phyloP scores from a whole-genome alignment of 805 yeast species.

The Wickerhamiella vanderwaltii region DNA sequence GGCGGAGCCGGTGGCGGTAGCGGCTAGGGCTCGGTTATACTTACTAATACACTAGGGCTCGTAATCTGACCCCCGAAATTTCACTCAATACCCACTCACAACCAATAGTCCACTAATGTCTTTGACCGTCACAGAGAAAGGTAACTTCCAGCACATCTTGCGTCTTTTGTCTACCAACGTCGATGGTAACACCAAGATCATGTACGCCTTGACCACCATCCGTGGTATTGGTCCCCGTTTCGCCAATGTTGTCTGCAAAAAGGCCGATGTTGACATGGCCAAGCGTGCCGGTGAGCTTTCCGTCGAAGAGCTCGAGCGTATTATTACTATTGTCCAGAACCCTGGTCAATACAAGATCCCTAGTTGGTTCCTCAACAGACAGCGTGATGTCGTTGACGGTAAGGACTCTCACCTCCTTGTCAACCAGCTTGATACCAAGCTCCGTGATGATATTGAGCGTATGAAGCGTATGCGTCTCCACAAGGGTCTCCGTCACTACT shows the following conservation, averaged over 20 bases:
- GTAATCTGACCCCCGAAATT: background rate
- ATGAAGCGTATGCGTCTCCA: slow-evolving; percentile 99
- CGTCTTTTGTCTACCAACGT: slow-evolving; percentile 99
- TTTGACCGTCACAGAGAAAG: slow-evolving; percentile 97
- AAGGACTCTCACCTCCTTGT: slow-evolving; percentile 98
- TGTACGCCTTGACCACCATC: slow-evolving; percentile 99
- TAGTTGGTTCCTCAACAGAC: slow-evolving; percentile 99
- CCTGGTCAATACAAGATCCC: slow-evolving; percentile 99
- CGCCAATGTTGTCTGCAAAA: slow-evolving; percentile 99
- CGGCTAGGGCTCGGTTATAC: too few species aligned
- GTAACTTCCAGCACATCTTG: slow-evolving; percentile 99
- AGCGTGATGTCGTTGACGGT: slow-evolving; percentile 96
- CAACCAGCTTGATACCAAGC: slow-evolving; percentile 97
- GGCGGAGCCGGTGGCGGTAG: too few species aligned
- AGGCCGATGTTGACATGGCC: slow-evolving; percentile 96
- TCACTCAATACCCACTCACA: slow-evolving; percentile 10
- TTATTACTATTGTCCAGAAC: slow-evolving; percentile 99
- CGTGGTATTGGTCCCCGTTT: slow-evolving; percentile 99
- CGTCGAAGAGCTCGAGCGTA: slow-evolving; percentile 99
- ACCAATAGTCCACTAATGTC: slow-evolving; percentile 48
- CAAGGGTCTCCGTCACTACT: slow-evolving; percentile 99
- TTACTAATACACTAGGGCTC: slow-evolving; percentile 2
- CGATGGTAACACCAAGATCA: slow-evolving; percentile 99
- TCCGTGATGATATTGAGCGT: slow-evolving; percentile 99
- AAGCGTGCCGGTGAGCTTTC: slow-evolving; percentile 99